phyloP scores from a whole-genome alignment of 2,329 filamentous ascomycete species.

The Alternaria triticina region DNA sequence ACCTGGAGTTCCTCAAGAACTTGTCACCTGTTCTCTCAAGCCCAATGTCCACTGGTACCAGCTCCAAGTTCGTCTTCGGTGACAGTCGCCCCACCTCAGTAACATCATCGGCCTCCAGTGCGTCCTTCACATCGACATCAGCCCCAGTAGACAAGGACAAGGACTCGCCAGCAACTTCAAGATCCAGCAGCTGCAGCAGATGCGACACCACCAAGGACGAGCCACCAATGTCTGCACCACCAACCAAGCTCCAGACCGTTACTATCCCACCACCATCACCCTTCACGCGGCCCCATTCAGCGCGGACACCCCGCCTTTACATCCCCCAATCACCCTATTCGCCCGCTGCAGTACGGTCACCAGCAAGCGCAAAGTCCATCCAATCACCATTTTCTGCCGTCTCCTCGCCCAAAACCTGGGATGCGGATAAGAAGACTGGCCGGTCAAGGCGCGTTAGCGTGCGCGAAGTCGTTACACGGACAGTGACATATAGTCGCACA shows the following conservation, averaged over 20 bases:
- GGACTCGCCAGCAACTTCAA: constrained; percentile 43
- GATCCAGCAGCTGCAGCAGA: constrained; percentile 48
- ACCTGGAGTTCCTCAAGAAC: constrained; percentile 90
- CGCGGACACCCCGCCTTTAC: constrained; percentile 68
- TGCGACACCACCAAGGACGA: constrained; percentile 42
- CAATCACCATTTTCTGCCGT: constrained; percentile 76
- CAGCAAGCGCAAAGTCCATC: constrained; percentile 63
- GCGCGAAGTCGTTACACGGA: constrained; percentile 90
- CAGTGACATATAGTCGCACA: constrained; percentile 81
- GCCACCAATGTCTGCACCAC: constrained; percentile 53
- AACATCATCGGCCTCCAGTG: constrained; percentile 46
- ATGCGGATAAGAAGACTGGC: constrained; percentile 69
- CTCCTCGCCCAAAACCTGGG: constrained; percentile 78
- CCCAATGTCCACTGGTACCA: constrained; percentile 66
- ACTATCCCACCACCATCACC: constrained; percentile 66
- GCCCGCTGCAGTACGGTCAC: constrained; percentile 66
- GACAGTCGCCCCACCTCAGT: constrained; percentile 50
- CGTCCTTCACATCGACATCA: constrained; percentile 46
- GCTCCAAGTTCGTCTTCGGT: constrained; percentile 58
- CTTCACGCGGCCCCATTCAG: constrained; percentile 69
- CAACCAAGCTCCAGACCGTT: constrained; percentile 58
- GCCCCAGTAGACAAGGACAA: constrained; percentile 35
- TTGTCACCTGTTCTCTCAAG: constrained; percentile 75
- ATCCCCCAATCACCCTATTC: constrained; percentile 81
- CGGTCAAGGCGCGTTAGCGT: constrained; percentile 70